A percentile compares a stretch with the other conserved stretches of the same genome.
phyloP scores from a whole-genome alignment of 306 rosid genomes.

The Cicer yamashitae region DNA sequence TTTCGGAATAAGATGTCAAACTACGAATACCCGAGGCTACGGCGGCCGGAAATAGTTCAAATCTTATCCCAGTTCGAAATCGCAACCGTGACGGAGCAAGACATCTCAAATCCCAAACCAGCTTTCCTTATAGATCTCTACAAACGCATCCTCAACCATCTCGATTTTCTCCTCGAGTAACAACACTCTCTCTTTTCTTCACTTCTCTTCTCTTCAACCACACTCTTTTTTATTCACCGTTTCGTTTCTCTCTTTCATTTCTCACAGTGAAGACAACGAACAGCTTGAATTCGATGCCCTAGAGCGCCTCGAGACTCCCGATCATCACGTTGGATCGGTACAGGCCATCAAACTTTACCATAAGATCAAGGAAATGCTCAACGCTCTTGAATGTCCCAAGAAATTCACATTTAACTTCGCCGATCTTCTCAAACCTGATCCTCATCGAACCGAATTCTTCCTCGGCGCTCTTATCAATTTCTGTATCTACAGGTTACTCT shows the following conservation, averaged over 20 bases:
- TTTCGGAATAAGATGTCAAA: constrained; percentile 54
- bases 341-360: constrained; percentile 51
- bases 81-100: constrained; percentile 62
- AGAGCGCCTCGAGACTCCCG: constrained; percentile 79
- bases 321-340: constrained; percentile 59
- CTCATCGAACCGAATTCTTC: constrained; percentile 64
- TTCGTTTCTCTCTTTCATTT: background rate
- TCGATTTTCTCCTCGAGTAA: constrained; percentile 54
- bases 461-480: constrained; percentile 78
- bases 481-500: constrained; percentile 61
- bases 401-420: constrained; percentile 53
- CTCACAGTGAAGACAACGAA: constrained; percentile 70
- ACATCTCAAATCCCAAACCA: constrained; percentile 57
- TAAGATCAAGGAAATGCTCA: constrained; percentile 63
- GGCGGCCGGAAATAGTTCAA: constrained; percentile 56
- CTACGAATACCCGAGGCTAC: constrained; percentile 67
- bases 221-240: background rate
- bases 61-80: constrained; percentile 57
- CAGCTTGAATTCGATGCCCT: constrained; percentile 78
- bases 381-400: constrained; percentile 60
- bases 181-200: background rate
- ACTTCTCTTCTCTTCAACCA: background rate
- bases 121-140: constrained; percentile 66
- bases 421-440: constrained; percentile 72
- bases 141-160: constrained; percentile 59